Evolutionary conservation across 371 early-diverging fungal genomes (phyloP).

Genomic region (Rhizopus stolonifer): DNA sequence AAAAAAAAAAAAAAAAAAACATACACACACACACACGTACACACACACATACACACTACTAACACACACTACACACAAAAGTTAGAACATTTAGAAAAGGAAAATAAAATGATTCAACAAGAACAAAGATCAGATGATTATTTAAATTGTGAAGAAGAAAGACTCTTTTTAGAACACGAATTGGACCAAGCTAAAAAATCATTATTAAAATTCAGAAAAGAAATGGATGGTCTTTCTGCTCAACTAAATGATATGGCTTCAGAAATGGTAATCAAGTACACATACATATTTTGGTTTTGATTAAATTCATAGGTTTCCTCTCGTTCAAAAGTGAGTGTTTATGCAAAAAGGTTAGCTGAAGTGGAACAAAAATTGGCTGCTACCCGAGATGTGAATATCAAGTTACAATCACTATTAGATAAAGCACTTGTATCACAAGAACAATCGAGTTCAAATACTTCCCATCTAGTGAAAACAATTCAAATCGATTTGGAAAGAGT

Average conservation of each 20-base stretch:
- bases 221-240: slow-evolving; percentile 62
- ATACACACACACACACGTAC: too few relatives aligned
- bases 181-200: slow-evolving; percentile 61
- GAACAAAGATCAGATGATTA: slow-evolving; percentile 28
- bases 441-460: slow-evolving; percentile 59
- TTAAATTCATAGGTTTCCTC: slow-evolving; percentile 41
- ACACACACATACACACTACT: too few relatives aligned
- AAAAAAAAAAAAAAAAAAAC: too few relatives aligned
- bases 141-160: slow-evolving; percentile 39
- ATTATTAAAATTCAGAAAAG: slow-evolving; percentile 58
- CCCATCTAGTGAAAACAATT: slow-evolving; percentile 61
- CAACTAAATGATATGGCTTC: slow-evolving; percentile 67
- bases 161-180: slow-evolving; percentile 55
- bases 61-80: too few relatives aligned
- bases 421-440: slow-evolving; percentile 61
- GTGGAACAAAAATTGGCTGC: slow-evolving; percentile 63
- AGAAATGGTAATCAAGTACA: slow-evolving; percentile 53
- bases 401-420: slow-evolving; percentile 56
- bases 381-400: slow-evolving; percentile 63
- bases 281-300: background rate
- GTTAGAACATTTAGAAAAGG: slow-evolving; percentile 56
- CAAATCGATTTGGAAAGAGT: slow-evolving; percentile 65
- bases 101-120: slow-evolving; percentile 53
- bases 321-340: slow-evolving; percentile 57
- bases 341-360: slow-evolving; percentile 62